These are phyloP conservation scores for Paramarasmius palmivorus DNA, from an alignment of 1,284 basidiomycete genomes.

Conservation along the genomic window DNA sequence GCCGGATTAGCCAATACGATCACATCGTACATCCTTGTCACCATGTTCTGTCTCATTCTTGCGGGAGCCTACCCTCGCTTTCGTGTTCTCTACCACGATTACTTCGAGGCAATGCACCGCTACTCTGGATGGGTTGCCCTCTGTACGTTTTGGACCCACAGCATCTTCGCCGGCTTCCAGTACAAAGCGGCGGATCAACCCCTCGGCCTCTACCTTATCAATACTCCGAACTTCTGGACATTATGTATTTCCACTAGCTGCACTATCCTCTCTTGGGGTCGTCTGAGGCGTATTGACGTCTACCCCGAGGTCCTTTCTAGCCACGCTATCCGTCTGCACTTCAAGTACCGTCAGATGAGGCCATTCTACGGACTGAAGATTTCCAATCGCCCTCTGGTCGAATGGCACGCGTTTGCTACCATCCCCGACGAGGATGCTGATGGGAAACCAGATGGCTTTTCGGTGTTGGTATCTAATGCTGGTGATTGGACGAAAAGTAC, in stretches of 20 bases:
- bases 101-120: too few relatives aligned
- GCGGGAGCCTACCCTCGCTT: slow-evolving; percentile 31
- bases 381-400: slow-evolving; percentile 29
- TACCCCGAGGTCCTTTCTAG: slow-evolving; percentile 31
- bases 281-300: slow-evolving; percentile 26
- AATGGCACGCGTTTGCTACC: slow-evolving; percentile 36
- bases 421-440: slow-evolving; percentile 28
- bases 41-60: slow-evolving; percentile 31
- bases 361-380: slow-evolving; percentile 33
- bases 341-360: slow-evolving; percentile 31
- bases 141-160: slow-evolving; percentile 31
- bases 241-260: slow-evolving; percentile 31
- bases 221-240: slow-evolving; percentile 33
- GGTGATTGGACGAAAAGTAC: slow-evolving; percentile 30
- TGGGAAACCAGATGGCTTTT: too few relatives aligned
- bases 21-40: slow-evolving; percentile 24
- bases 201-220: slow-evolving; percentile 24
- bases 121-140: slow-evolving; percentile 33
- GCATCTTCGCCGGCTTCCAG: slow-evolving; percentile 13
- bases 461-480: too few relatives aligned
- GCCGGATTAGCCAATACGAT: slow-evolving; percentile 23
- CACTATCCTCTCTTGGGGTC: slow-evolving; percentile 33
- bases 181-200: slow-evolving; percentile 17
- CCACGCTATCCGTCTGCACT: slow-evolving; percentile 36
- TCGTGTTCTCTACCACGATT: slow-evolving; percentile 32